Base-by-base conservation (phyloP, 2,329 filamentous ascomycete species). In the Ophiostoma himal-ulmi region DNA sequence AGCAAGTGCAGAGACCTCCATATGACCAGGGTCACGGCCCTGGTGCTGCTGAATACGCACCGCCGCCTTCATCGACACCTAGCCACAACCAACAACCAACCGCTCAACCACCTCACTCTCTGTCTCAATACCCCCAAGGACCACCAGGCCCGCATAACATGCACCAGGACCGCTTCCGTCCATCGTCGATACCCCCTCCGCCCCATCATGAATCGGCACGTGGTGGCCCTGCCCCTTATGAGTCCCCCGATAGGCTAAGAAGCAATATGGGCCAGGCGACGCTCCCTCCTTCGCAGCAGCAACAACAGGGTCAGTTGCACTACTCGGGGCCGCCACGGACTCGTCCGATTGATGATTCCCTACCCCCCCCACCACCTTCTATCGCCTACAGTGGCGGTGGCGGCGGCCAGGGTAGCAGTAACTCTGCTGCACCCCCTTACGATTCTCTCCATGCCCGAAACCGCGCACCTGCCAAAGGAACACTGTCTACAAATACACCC, bases 191-290 rank as follows among this genome's bases (percentile, higher is more conserved):
- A 13, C 78, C 77, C 20, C 74, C 75, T 1, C 73, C 75, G 14
- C 78, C 78, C 26, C 82, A 82, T n/a, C 65, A 67, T 48, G 65
- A 48, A 2, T 11, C 68, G 22, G 30, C 60, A 1, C 44, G 71
- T 5, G 77, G 79, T 34, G 79, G 75, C 8, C 72, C 78, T 20
- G 70, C 75, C 30, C 73, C 79, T 57, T 85, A 82, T 73, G 83
- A 86, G 26, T 84, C 83, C 10, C 83, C 84, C 3, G 85, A 86
- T 11, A 81, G 82, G n/a, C 81, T 81, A 30, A 80, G 82, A 77
- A 79, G 44, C 77, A 80, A 70, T 78, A 80, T 69, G 72, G 74
- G 30, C 75, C 78, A 48, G 78, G 70, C 67, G 1, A 41, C 60
- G 6, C 62, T 8, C 8, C 71, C 37, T 7, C 69, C 30, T 14